Evolutionary conservation across 2,329 filamentous ascomycete genomes (phyloP), one percentile per base, ranked within the genome.

Genomic region (Cladosporium cucumerinum): DNA sequence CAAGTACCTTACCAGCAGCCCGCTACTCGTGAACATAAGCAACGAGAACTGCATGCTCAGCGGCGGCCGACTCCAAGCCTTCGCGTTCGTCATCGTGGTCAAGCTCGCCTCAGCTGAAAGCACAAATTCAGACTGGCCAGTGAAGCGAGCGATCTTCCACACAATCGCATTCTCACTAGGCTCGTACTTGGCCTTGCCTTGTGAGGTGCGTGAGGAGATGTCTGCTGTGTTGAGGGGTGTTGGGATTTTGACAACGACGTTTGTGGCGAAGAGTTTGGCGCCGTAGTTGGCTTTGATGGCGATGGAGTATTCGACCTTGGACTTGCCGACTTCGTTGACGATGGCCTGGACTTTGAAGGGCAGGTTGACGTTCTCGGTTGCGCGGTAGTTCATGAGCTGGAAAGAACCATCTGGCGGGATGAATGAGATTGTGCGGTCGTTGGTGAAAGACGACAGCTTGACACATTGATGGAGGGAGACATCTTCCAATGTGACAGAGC

Each of bases 391-490:
- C 95, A 99, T 99, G 68, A 99, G 85, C 81, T 99, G 95, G 78
- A 99, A 99, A 76, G 97, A 94, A 70, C 95, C 95, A 76, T 99
- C 95, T 3, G 95, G 95, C 2, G 95, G 95, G 43, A 99, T 89
- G 77, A 99, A 97, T 66, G 90, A 95, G 78, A 99, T 98, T 77
- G 97, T 98, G 69, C 95, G 86, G 79, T 99, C 95, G 32, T 90
- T 90, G 78, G 98, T 95, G 75, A 99, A 99, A 76, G 96, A 96
- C 69, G 94, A 93, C 32, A 99, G 85, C 81, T 97, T 97, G 67
- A 99, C 95, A 78, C 95, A 99, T 79, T 99, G 95, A 79, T 99
- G 95, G 81, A 99, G 97, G 75, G 98, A 95, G 75, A 96, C 98
- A 78, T 99, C 95, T 77, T 99, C 96, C 28, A 99, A 84, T 0